Conservation (phyloP, 441 rosid species). For the Brassica hybrid region DNA sequence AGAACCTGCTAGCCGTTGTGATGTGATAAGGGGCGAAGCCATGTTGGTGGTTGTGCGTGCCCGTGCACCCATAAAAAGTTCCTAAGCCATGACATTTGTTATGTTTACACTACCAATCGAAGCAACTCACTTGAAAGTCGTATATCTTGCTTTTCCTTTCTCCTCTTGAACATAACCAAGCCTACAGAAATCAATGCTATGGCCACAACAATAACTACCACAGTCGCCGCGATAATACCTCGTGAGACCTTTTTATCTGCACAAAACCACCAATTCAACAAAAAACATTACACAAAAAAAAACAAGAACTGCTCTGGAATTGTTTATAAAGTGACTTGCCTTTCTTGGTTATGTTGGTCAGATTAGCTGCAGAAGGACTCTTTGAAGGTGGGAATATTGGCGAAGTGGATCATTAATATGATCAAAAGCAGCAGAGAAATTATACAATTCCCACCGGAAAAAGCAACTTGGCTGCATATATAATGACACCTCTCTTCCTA, state of each 20-base stretch:
- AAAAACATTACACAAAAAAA: neutral
- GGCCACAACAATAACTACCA: neutral
- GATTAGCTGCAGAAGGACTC: conserved; percentile 3
- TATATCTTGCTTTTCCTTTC: neutral
- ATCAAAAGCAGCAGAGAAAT: conserved; percentile 36
- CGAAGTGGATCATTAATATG: neutral
- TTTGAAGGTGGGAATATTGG: neutral
- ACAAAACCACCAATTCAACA: conserved; percentile 3
- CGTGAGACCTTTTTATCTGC: conserved; percentile 10
- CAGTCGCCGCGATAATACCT: conserved; percentile 18
- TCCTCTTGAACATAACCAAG: conserved; percentile 15
- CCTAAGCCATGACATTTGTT: neutral
- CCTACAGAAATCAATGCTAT: neutral
- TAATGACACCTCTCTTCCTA: conserved; percentile 22
- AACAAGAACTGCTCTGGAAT: neutral
- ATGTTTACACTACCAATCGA: neutral
- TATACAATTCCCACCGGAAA: conserved; percentile 40
- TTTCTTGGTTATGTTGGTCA: conserved; percentile 11
- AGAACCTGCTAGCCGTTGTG: no score
- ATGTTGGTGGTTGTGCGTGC: no score
- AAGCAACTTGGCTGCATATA: conserved; percentile 35
- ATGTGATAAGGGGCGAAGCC: no score
- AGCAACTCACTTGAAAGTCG: neutral
- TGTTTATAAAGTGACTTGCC: conserved; percentile 14
- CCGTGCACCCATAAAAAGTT: neutral